phyloP scores from a whole-genome alignment of 1,284 basidiomycete genomes.

The Leccinum subrobustum region DNA sequence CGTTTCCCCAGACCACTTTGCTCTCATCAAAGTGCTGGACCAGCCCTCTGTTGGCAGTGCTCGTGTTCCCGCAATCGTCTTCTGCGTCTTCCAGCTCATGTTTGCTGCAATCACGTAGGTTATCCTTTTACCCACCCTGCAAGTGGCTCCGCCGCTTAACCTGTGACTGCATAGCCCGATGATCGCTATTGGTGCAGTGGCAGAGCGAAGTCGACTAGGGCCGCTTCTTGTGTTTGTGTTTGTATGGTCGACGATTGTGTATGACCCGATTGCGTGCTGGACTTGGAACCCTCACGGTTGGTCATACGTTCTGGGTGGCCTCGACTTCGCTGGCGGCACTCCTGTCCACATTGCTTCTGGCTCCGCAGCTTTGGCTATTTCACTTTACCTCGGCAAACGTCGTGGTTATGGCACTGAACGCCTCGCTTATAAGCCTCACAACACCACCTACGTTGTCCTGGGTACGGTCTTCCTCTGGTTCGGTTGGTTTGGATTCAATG shows the following conservation, averaged over 20 bases:
- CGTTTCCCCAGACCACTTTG: constrained; percentile 66
- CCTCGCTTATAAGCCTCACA: constrained; percentile 87
- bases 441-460: constrained; percentile 86
- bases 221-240: constrained; percentile 90
- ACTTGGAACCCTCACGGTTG: constrained; percentile 93
- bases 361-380: constrained; percentile 88
- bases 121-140: background rate
- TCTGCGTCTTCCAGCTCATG: constrained; percentile 89
- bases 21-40: constrained; percentile 77
- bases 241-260: constrained; percentile 90
- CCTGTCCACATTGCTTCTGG: constrained; percentile 94
- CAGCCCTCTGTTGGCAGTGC: constrained; percentile 71
- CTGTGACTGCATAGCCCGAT: constrained; percentile 49
- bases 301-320: constrained; percentile 76
- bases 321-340: constrained; percentile 95
- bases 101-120: constrained; percentile 82
- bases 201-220: constrained; percentile 87
- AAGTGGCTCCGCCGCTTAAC: background rate
- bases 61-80: constrained; percentile 80
- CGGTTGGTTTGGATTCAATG: constrained; percentile 97
- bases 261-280: constrained; percentile 93
- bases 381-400: constrained; percentile 88
- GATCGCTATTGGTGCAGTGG: constrained; percentile 88
- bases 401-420: constrained; percentile 92
- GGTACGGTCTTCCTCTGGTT: constrained; percentile 97